Evolutionary conservation across 1,139 yeast genomes (phyloP).

Genomic region (Saccharomyces pastorianus): DNA sequence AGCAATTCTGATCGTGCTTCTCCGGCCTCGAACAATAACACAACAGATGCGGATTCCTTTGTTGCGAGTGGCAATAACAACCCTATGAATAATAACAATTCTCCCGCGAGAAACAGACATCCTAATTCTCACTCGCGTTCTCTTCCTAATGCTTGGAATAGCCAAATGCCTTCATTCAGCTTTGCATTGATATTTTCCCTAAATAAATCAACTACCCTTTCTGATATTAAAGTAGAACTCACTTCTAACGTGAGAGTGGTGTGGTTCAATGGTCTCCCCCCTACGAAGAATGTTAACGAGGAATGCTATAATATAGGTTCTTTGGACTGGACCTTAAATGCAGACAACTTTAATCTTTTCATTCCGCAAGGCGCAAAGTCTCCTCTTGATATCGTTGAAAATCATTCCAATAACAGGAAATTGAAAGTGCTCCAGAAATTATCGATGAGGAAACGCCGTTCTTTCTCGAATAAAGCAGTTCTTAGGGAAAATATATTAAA

Average conservation of each 20-base stretch:
- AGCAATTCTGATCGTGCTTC: not conserved
- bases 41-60: not conserved
- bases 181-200: conserved; percentile 23
- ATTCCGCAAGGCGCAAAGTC: conserved; percentile 25
- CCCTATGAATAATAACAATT: not conserved
- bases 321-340: conserved; percentile 39
- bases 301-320: conserved; percentile 42
- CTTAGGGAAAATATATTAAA: not conserved
- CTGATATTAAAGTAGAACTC: conserved; percentile 24
- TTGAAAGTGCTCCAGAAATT: conserved; percentile 14
- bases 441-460: conserved; percentile 3
- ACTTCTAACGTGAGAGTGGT: conserved; percentile 31
- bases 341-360: conserved; percentile 41
- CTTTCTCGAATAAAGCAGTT: not conserved
- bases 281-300: conserved; percentile 32
- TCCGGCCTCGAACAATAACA: not conserved
- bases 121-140: not conserved
- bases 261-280: conserved; percentile 49
- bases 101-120: not conserved
- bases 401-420: conserved; percentile 6
- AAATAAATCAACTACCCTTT: conserved; percentile 20
- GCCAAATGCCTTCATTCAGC: conserved; percentile 20
- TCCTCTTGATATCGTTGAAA: conserved; percentile 13
- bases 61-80: not conserved
- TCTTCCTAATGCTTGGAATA: not conserved